phyloP scores from a whole-genome alignment of 2,329 filamentous ascomycete species.

The Atkinsonella hypoxylon region DNA sequence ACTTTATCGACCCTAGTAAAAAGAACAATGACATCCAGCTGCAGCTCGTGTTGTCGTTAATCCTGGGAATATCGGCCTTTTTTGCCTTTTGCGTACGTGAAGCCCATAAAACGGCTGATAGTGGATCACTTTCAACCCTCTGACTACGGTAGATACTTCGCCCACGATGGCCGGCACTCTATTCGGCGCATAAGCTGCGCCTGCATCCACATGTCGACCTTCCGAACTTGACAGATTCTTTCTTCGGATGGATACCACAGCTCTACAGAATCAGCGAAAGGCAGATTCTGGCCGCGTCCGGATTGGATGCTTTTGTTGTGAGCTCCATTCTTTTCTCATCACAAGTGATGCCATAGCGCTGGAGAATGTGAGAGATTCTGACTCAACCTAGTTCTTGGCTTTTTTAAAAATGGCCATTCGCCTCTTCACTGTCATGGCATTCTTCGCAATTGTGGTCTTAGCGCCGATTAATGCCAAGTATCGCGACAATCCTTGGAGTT shows the following conservation, averaged over 20 bases:
- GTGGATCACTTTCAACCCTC: too few relatives aligned
- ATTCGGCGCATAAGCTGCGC: conserved; percentile 76
- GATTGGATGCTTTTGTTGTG: conserved; percentile 88
- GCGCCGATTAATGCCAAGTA: conserved; percentile 74
- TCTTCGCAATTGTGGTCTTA: conserved; percentile 72
- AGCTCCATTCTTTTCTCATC: conserved; percentile 15
- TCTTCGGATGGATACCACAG: conserved; percentile 88
- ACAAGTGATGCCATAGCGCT: neutral
- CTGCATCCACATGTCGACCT: conserved; percentile 47
- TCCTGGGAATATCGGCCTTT: conserved; percentile 60
- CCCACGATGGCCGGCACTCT: conserved; percentile 83
- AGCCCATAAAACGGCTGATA: too few relatives aligned
- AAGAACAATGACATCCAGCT: conserved; percentile 37
- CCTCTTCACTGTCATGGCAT: conserved; percentile 65
- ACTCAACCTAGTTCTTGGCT: conserved; percentile 51
- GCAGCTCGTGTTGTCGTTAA: conserved; percentile 61
- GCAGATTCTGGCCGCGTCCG: conserved; percentile 79
- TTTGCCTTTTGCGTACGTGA: conserved; percentile 57
- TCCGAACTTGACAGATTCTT: conserved; percentile 68
- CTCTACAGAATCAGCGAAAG: conserved; percentile 79
- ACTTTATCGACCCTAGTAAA: conserved; percentile 13
- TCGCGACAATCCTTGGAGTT: conserved; percentile 6
- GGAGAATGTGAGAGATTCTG: conserved; percentile 5
- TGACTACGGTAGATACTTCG: conserved; percentile 52
- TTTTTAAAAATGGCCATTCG: conserved; percentile 95